Conservation (phyloP, 208 protist species). For the Wallacemonas collosoma region DNA sequence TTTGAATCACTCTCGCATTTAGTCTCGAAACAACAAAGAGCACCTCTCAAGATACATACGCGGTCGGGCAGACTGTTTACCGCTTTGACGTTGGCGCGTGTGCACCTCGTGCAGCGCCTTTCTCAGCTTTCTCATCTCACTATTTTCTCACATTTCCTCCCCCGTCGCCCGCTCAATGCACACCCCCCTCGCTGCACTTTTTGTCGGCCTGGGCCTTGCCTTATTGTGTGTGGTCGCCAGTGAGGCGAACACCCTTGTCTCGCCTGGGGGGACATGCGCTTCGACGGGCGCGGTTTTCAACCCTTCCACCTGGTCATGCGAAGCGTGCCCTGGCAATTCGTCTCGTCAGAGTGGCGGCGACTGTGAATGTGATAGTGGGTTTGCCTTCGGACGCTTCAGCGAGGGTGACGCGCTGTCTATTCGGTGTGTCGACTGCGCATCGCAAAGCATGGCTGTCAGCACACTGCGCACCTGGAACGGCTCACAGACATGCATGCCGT, state of each 20-base stretch:
- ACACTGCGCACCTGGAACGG: conserved; percentile 22
- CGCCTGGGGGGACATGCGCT: not conserved
- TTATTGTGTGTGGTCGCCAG: no score
- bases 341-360: conserved; percentile 4
- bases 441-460: conserved; percentile 37
- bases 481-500: conserved; percentile 43
- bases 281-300: conserved; percentile 1
- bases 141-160: no score
- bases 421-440: conserved; percentile 39
- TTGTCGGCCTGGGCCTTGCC: no score
- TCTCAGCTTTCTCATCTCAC: no score
- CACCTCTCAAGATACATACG: no score
- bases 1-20: no score
- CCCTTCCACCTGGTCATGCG: conserved; percentile 11
- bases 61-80: no score
- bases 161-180: no score
- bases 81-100: no score
- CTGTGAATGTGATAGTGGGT: conserved; percentile 39
- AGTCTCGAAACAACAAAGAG: no score
- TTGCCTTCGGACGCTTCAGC: conserved; percentile 18
- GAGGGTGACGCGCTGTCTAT: conserved; percentile 11
- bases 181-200: no score
- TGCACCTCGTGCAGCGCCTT: no score
- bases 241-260: not conserved
- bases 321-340: conserved; percentile 20